These are phyloP conservation scores for Suillus placidus DNA, from an alignment of 768 basidiomycete genomes.

Conservation along the genomic window DNA sequence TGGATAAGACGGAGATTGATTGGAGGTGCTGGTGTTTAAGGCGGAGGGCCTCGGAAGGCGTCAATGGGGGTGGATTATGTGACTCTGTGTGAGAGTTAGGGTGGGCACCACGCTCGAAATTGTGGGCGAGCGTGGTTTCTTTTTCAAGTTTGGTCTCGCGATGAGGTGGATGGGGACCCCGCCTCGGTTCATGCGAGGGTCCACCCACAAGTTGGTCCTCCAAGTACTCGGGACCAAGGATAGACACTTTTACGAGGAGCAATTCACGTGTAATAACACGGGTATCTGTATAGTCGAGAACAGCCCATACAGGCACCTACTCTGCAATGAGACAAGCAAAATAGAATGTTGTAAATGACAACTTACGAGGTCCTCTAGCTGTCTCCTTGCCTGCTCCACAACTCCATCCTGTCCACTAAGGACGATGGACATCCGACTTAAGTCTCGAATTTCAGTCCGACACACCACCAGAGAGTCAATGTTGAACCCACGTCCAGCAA, in stretches of 20 bases:
- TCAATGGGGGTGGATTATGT: slow-evolving; percentile 40
- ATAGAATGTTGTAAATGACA: not conserved
- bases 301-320: slow-evolving; percentile 99
- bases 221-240: slow-evolving; percentile 95
- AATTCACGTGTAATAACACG: slow-evolving; percentile 90
- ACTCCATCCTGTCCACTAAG: slow-evolving; percentile 96
- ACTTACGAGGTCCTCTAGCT: slow-evolving; percentile 93
- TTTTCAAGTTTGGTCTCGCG: slow-evolving; percentile 61
- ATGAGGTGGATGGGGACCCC: slow-evolving; percentile 31
- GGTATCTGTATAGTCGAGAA: slow-evolving; percentile 96
- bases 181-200: slow-evolving; percentile 78
- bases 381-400: slow-evolving; percentile 94
- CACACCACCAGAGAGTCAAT: slow-evolving; percentile 99
- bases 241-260: slow-evolving; percentile 94
- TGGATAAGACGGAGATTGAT: slow-evolving; percentile 80
- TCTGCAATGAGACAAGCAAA: not conserved
- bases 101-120: slow-evolving; percentile 68
- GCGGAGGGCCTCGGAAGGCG: slow-evolving; percentile 85
- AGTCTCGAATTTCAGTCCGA: slow-evolving; percentile 94
- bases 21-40: slow-evolving; percentile 88
- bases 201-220: slow-evolving; percentile 88
- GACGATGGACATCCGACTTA: slow-evolving; percentile 98
- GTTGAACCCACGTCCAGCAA: slow-evolving; percentile 97
- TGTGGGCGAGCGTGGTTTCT: slow-evolving; percentile 72
- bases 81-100: slow-evolving; percentile 32